phyloP scores from a whole-genome alignment of 23 red algal genomes.

The Gracilaria caudata region DNA sequence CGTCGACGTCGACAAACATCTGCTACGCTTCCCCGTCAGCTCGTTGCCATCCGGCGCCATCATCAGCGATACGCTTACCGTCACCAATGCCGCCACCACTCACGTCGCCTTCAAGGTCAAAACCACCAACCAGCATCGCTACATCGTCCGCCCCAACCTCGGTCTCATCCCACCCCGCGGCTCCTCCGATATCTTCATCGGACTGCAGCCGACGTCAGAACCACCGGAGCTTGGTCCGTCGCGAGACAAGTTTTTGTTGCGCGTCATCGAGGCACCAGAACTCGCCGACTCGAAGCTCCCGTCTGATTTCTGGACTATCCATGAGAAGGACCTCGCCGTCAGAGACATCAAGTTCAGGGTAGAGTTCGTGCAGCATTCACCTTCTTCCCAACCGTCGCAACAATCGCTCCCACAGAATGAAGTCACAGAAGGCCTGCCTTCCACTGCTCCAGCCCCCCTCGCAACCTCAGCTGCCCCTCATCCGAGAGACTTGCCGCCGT shows the following conservation, averaged over 20 bases:
- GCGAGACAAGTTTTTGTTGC: conserved; percentile 78
- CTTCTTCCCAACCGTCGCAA: background rate
- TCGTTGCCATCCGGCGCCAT: background rate
- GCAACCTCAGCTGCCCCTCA: conserved; percentile 17
- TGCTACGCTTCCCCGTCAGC: conserved; percentile 13
- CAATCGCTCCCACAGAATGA: background rate
- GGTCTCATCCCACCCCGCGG: conserved; percentile 68
- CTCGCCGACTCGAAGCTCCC: conserved; percentile 12
- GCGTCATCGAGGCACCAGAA: conserved; percentile 24
- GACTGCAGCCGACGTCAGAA: conserved; percentile 27
- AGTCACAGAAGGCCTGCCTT: background rate
- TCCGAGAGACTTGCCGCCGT: conserved; percentile 19
- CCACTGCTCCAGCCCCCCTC: background rate
- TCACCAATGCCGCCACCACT: conserved; percentile 27
- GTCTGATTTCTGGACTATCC: conserved; percentile 25
- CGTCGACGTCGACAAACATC: conserved; percentile 14
- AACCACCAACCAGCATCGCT: conserved; percentile 85
- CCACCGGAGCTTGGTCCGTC: conserved; percentile 28
- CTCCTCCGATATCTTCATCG: conserved; percentile 61
- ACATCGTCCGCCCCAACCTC: conserved; percentile 82
- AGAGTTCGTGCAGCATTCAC: background rate
- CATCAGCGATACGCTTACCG: conserved; percentile 40
- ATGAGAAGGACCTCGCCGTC: conserved; percentile 5
- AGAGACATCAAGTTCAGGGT: conserved; percentile 47
- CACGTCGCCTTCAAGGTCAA: conserved; percentile 93